Evolutionary conservation across 345 rosid species (phyloP), one percentile per base, ranked within the genome.

Genomic region (Kernera saxatilis): DNA sequence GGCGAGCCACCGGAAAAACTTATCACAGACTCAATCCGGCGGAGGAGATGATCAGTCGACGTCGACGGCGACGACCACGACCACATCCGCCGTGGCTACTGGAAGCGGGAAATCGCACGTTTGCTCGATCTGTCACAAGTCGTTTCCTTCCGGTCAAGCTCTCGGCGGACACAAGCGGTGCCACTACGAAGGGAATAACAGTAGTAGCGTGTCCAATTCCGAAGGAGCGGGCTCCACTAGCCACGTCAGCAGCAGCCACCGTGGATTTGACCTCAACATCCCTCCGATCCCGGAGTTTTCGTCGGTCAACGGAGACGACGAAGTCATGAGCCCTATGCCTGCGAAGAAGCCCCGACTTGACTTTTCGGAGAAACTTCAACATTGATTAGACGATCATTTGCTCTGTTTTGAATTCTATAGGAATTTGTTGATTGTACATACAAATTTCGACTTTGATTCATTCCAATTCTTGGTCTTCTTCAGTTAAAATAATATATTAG

Each of bases 131-230:
- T 88, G 94, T 66, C 67, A 80, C 73, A 88, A 84, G 80, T 68
- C 76, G 8, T 88, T 88, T 51, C 64, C 87, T 2, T 80, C 91
- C 2, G 94, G 94, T 15, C 94, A 88, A 84, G 94, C 91, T 27
- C 75, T 88, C 0, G 94, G 94, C 8, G 94, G 94, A 6, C 94
- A 88, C 77, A 88, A 88, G 70, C 73, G 94, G 19, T 78, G 94
- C 45, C 94, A 88, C 79, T 88, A 84, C 57, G 94, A 86, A 60
- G 88, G 82, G 13, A 50, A 48, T 33, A 69, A 58, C 62, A 59
- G 3, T 54, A 81, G 83, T 58, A 79, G 75, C 41, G 76, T 78
- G 55, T 69, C 84, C 4, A 55, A 76, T 4, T 83, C 87, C 0
- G 90, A 81, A 66, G 87, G 87, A 1, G 82, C 81, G 57, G 89